Conservation (phyloP, 352 stramenopile genomes). For the Globisporangium spiculum region DNA sequence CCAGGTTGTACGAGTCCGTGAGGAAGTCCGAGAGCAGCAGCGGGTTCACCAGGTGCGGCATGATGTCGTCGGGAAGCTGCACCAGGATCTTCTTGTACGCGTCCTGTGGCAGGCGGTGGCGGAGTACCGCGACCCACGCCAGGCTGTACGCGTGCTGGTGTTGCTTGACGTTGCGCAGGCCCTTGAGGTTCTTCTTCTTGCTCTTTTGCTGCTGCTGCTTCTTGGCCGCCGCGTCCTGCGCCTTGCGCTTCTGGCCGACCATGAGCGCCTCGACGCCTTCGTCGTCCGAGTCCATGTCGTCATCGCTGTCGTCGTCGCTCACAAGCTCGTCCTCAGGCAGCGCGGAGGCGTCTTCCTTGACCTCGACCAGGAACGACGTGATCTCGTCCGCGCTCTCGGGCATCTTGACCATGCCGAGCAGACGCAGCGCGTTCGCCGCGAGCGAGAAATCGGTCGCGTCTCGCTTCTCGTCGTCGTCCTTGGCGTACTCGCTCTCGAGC, state of each 20-base stretch:
- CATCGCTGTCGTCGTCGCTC: constrained; percentile 47
- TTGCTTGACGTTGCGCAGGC: constrained; percentile 65
- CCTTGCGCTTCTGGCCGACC: constrained; percentile 54
- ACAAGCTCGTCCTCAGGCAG: constrained; percentile 36
- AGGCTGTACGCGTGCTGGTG: constrained; percentile 76
- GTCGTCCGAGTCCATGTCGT: constrained; percentile 36
- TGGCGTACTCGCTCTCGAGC: constrained; percentile 34
- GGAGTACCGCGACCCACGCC: constrained; percentile 77
- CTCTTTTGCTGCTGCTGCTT: constrained; percentile 24
- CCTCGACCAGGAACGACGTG: constrained; percentile 63
- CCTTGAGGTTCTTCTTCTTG: constrained; percentile 24
- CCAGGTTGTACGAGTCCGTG: constrained; percentile 92
- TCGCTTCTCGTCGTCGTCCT: constrained; percentile 37
- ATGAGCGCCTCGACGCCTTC: constrained; percentile 19
- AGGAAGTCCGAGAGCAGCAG: constrained; percentile 96
- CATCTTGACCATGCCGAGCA: constrained; percentile 77
- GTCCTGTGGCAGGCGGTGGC: constrained; percentile 63
- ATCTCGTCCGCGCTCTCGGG: constrained; percentile 59
- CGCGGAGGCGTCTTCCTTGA: constrained; percentile 18
- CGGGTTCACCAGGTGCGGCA: constrained; percentile 90
- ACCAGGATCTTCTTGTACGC: constrained; percentile 91
- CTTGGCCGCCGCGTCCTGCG: constrained; percentile 20
- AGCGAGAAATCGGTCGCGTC: constrained; percentile 47
- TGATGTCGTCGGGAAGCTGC: constrained; percentile 91
- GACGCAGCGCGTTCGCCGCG: constrained; percentile 58